phyloP scores from a whole-genome alignment of 2,329 filamentous ascomycete genomes.

The Coniochaeta ligniaria region DNA sequence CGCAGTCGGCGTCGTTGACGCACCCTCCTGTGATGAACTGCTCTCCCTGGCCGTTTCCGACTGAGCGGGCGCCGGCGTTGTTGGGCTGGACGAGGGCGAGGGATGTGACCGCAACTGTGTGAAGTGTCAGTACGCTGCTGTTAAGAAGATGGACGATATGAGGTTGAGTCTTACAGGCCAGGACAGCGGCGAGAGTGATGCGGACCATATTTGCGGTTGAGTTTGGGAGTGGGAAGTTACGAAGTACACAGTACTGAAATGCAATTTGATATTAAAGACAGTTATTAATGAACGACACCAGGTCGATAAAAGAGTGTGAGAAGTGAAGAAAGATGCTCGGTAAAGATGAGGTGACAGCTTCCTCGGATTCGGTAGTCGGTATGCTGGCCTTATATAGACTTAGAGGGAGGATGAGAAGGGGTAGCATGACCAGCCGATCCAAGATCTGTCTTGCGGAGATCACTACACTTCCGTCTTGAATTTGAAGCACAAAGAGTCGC shows the following conservation, averaged over 20 bases:
- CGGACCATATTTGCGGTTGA: constrained; percentile 6
- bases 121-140: not conserved
- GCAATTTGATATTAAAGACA: not conserved
- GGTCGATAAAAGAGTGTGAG: not conserved
- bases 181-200: constrained; percentile 4
- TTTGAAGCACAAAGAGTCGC: not conserved
- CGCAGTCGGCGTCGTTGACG: constrained; percentile 19
- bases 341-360: not conserved
- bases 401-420: not conserved
- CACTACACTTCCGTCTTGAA: not conserved
- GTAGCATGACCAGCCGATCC: not conserved
- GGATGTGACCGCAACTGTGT: constrained; percentile 6
- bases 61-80: constrained; percentile 12
- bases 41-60: constrained; percentile 17
- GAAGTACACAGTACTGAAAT: not conserved
- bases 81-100: constrained; percentile 12
- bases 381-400: not conserved
- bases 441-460: not conserved
- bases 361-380: not conserved
- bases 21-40: constrained; percentile 24
- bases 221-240: not conserved
- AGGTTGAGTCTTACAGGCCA: constrained; percentile 5
- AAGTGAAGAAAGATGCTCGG: not conserved
- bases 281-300: not conserved
- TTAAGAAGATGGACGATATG: not conserved